Evolutionary conservation across 495 filamentous ascomycete genomes (phyloP).

Genomic region (Monascus purpureus): DNA sequence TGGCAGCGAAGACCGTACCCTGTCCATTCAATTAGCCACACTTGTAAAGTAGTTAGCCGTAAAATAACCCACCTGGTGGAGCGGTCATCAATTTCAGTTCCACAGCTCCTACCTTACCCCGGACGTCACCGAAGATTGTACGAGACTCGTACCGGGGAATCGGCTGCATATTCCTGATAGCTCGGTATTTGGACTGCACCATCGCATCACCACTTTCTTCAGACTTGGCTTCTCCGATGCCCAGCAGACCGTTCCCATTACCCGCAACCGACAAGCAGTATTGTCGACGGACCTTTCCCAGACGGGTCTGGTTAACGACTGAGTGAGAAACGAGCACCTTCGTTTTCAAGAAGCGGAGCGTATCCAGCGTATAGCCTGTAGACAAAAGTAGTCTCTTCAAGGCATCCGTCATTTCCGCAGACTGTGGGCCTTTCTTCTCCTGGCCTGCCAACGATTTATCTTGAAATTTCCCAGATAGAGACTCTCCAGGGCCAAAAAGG

Average conservation of each 20-base stretch:
- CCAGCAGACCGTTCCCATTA: constrained; percentile 70
- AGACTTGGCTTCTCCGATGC: constrained; percentile 80
- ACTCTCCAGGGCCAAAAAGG: constrained; percentile 33
- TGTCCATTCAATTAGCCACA: constrained; percentile 16
- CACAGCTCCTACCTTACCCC: constrained; percentile 72
- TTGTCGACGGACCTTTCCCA: constrained; percentile 70
- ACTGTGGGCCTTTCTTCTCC: constrained; percentile 7
- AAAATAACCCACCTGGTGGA: constrained; percentile 61
- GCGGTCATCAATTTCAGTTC: constrained; percentile 65
- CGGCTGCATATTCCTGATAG: constrained; percentile 76
- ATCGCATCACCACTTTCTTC: constrained; percentile 50
- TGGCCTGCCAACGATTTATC: constrained; percentile 11
- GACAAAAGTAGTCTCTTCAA: constrained; percentile 47
- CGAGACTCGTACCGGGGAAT: constrained; percentile 78
- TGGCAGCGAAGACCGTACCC: constrained; percentile 88
- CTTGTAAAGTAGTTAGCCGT: constrained; percentile 1
- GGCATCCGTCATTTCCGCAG: constrained; percentile 36
- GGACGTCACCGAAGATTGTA: constrained; percentile 78
- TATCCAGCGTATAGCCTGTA: constrained; percentile 47
- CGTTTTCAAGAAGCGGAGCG: constrained; percentile 40
- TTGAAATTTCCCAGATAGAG: constrained; percentile 24
- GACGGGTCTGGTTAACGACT: constrained; percentile 86
- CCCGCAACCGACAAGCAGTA: constrained; percentile 69
- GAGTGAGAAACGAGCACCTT: constrained; percentile 56
- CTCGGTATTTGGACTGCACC: constrained; percentile 54